Evolutionary conservation across 805 yeast species (phyloP).

Genomic region (Zygosaccharomyces bailii): DNA sequence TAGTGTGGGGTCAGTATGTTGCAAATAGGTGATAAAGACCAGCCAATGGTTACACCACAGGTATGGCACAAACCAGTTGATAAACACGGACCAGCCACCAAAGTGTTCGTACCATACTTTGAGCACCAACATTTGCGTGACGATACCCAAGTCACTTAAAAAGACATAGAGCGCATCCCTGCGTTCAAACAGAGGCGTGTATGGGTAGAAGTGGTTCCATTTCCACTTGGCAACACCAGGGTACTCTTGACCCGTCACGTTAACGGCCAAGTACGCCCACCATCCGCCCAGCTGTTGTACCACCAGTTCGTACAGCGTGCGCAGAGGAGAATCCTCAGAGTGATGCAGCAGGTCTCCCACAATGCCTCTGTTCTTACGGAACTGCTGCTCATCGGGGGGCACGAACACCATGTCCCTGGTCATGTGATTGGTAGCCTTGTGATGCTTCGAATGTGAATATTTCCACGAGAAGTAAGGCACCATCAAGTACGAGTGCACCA

Average conservation of each 20-base stretch:
- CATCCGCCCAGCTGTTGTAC: constrained; percentile 78
- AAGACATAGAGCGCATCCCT: constrained; percentile 70
- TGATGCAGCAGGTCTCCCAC: constrained; percentile 45
- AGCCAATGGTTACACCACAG: constrained; percentile 85
- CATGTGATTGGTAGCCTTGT: constrained; percentile 83
- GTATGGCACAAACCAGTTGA: constrained; percentile 76
- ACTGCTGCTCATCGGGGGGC: constrained; percentile 64
- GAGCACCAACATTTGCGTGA: constrained; percentile 48
- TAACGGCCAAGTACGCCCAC: constrained; percentile 59
- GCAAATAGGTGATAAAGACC: constrained; percentile 79
- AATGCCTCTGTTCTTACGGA: constrained; percentile 37
- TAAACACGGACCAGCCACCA: constrained; percentile 59
- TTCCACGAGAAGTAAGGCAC: constrained; percentile 92
- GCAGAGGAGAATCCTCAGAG: constrained; percentile 71
- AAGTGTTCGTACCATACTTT: constrained; percentile 58
- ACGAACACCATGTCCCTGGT: constrained; percentile 82
- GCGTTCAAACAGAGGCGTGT: constrained; percentile 69
- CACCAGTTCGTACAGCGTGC: constrained; percentile 52
- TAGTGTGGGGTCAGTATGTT: constrained; percentile 74
- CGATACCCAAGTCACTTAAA: constrained; percentile 69
- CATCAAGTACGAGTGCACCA: constrained; percentile 69
- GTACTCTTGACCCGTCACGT: constrained; percentile 74
- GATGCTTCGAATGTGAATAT: constrained; percentile 79
- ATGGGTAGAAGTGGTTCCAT: constrained; percentile 68
- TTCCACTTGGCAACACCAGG: constrained; percentile 46